Base-by-base conservation (phyloP, 2,329 filamentous ascomycete species). In the Knufia fluminis region DNA sequence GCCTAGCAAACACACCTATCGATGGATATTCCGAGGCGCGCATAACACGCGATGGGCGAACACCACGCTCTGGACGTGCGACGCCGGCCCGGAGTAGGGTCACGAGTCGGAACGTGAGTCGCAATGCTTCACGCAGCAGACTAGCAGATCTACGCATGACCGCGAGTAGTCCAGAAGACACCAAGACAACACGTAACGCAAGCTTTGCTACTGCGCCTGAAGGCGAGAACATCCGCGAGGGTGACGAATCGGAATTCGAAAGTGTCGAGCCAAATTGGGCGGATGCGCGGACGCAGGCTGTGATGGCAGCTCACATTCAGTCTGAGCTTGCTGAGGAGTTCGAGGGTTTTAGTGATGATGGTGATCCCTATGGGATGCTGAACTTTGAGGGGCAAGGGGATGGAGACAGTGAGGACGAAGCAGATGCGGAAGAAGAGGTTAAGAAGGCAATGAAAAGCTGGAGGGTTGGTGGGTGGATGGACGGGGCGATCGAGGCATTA, bases 401-500 rank as follows among this genome's bases (percentile, higher is more conserved):
- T n/a, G 50, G 51, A 28, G 59, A 61, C 16, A 59, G 57, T 35
- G 68, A 65, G 10, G 65, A 63, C 9, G 66, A 14, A 36, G 33
- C 7, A 16, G n/a, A 36, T 36, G 33, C 9, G 4, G 33, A 36
- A 14, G 33, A 36, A 16, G 33, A 36, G 33, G 68, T 26, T 66
- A 67, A 2, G 66, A 71, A 3, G 75, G 77, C 41, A 68, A 20
- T 69, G 74, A 54, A 65, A 68, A n/a, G 73, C 72, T 78, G 76
- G 52, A 75, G 77, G 0, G 61, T 81, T 3, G 78, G 78, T 0
- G 65, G 69, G 8, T 75, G 76, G 70, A 68, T 82, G 57, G 78
- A 82, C 55, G 66, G 71, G 20, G 58, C 81, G 31, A 75, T 81
- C 50, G 76, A 76, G 51, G 53, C 60, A 40, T 54, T 59, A 36